Percentiles rank a stretch among this genome's conserved stretches.
Evolutionary conservation across 768 basidiomycete species (phyloP).

Genomic region (Termitomyces sp.): DNA sequence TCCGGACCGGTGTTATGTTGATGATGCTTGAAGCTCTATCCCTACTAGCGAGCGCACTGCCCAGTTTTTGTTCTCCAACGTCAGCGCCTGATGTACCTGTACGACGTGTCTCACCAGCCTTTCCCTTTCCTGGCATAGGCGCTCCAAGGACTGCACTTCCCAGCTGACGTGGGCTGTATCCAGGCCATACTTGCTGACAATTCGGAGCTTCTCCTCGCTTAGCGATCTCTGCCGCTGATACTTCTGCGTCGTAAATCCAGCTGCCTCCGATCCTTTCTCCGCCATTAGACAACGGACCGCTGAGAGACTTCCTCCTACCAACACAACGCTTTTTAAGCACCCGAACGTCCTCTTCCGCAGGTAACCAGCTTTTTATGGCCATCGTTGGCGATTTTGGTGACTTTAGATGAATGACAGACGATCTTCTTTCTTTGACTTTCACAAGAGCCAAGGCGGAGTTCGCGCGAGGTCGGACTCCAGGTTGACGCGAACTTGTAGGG

Average conservation of each 20-base stretch:
- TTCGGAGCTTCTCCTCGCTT: not conserved
- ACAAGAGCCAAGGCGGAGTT: constrained; percentile 22
- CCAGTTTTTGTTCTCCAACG: not conserved
- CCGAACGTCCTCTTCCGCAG: constrained; percentile 20
- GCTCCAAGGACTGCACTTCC: not conserved
- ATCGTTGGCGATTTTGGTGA: constrained; percentile 3
- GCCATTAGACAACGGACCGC: constrained; percentile 21
- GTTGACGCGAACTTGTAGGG: constrained; percentile 14
- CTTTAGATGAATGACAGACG: constrained; percentile 1
- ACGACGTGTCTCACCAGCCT: constrained; percentile 10
- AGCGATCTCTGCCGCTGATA: constrained; percentile 35
- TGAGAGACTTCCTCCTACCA: constrained; percentile 42
- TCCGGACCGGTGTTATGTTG: constrained; percentile 1
- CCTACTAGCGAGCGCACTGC: constrained; percentile 1
- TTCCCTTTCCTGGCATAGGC: not conserved
- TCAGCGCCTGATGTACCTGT: constrained; percentile 5
- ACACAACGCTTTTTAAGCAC: constrained; percentile 54
- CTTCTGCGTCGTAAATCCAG: constrained; percentile 50
- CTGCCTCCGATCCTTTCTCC: constrained; percentile 17
- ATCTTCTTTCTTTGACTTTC: constrained; percentile 11
- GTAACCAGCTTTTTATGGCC: constrained; percentile 1
- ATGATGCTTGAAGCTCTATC: constrained; percentile 15
- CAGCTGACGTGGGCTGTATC: not conserved
- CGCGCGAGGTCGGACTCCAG: constrained; percentile 26
- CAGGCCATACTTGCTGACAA: not conserved